A percentile compares a stretch with the other conserved stretches of the same genome.
These are phyloP conservation scores for Tuber indicum DNA, from an alignment of 495 filamentous ascomycete species.

Conservation along the genomic window DNA sequence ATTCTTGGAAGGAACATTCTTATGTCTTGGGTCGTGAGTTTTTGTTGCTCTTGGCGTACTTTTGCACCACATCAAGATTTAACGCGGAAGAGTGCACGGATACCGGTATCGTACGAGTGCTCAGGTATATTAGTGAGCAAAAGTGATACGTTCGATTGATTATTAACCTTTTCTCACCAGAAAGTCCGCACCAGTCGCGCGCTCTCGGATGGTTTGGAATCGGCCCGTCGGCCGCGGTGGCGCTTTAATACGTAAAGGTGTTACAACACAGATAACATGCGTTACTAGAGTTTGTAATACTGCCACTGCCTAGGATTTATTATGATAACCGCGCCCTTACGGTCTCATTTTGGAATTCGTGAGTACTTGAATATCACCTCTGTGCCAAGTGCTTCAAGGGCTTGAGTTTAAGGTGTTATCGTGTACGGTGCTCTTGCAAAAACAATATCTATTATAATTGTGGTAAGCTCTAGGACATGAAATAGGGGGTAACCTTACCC, in stretches of 20 bases:
- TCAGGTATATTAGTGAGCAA: no score
- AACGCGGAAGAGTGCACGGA: no score
- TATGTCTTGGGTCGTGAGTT: no score
- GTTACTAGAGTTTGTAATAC: neutral
- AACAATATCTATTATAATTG: no score
- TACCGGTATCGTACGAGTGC: no score
- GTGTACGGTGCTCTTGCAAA: no score
- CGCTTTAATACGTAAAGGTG: neutral
- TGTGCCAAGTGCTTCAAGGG: neutral
- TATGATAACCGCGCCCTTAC: neutral
- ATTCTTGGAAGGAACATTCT: no score
- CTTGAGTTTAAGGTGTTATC: neutral
- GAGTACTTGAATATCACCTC: neutral
- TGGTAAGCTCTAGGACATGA: neutral
- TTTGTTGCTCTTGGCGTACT: no score
- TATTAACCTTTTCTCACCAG: neutral
- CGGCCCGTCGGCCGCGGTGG: neutral
- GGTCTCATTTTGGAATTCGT: neutral
- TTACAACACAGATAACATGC: neutral
- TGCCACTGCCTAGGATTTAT: neutral
- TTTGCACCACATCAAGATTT: no score
- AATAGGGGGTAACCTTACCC: neutral
- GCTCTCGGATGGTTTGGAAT: neutral
- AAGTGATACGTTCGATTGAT: no score
- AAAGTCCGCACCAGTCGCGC: neutral